Percentiles rank a stretch among this genome's conserved stretches.
phyloP scores from a whole-genome alignment of 331 rosid genomes.

The Dryas integrifolia region DNA sequence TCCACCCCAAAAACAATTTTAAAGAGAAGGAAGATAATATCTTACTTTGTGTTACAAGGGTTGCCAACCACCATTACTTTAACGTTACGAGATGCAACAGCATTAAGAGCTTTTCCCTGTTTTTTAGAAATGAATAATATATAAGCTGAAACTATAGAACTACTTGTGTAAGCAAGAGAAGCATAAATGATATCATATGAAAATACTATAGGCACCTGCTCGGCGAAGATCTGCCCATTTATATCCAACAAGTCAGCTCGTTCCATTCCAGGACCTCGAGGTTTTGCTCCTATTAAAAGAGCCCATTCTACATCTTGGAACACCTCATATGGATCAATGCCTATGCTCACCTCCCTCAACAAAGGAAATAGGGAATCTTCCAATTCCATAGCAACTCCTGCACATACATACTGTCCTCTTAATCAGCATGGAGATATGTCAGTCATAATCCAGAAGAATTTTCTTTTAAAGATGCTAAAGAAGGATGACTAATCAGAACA shows the following conservation, averaged over 20 bases:
- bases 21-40: constrained; percentile 8
- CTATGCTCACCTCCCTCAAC: constrained; percentile 78
- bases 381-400: constrained; percentile 99
- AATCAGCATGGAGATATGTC: constrained; percentile 1
- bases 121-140: neutral
- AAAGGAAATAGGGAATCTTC: constrained; percentile 92
- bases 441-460: neutral
- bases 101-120: constrained; percentile 87
- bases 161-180: constrained; percentile 3
- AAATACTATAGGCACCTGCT: constrained; percentile 51
- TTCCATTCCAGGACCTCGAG: constrained; percentile 99
- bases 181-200: constrained; percentile 7
- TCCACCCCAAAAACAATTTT: neutral
- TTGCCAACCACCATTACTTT: constrained; percentile 94
- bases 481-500: neutral
- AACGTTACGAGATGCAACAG: constrained; percentile 78
- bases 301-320: constrained; percentile 98
- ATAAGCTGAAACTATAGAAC: constrained; percentile 19
- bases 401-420: constrained; percentile 8
- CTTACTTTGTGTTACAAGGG: constrained; percentile 96
- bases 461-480: neutral
- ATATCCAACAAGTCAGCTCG: constrained; percentile 80
- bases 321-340: constrained; percentile 87
- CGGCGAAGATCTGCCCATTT: constrained; percentile 83
- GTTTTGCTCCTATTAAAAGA: constrained; percentile 90